Conservation (phyloP, 2,329 filamentous ascomycete species). For the Chaetothyriales sp. region DNA sequence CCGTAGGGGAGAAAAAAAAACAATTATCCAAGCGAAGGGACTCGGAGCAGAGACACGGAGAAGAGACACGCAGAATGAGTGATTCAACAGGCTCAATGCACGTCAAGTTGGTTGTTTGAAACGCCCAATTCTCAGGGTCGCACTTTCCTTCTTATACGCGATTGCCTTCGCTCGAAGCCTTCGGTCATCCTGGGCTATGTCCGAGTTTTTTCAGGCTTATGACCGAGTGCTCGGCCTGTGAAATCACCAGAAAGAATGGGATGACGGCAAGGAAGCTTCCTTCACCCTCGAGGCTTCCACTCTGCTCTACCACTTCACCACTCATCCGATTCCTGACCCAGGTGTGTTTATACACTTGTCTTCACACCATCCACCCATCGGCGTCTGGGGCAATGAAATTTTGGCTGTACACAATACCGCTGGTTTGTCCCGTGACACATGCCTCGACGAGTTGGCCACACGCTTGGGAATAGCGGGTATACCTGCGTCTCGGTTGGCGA, state of each 20-base stretch:
- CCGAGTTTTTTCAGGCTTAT: not conserved
- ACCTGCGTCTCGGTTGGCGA: not conserved
- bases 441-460: conserved; percentile 1
- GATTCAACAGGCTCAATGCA: too few species aligned
- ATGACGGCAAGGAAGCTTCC: too few species aligned
- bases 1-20: too few species aligned
- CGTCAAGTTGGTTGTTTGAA: too few species aligned
- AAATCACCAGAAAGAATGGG: too few species aligned
- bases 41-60: too few species aligned
- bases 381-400: not conserved
- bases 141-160: not conserved
- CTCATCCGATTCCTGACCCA: not conserved
- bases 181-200: not conserved
- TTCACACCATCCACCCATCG: not conserved
- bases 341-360: not conserved
- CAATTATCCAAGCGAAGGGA: too few species aligned
- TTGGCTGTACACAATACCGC: conserved; percentile 1
- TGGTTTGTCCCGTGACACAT: conserved; percentile 2
- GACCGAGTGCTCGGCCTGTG: not conserved
- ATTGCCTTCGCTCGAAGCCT: too few species aligned
- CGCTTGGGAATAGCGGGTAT: conserved; percentile 2
- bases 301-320: too few species aligned
- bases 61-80: too few species aligned
- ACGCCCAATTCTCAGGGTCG: too few species aligned
- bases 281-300: too few species aligned